Percentiles rank a stretch among this genome's conserved stretches.
Conservation (phyloP, 805 yeast species). For the Debaryomyces prosopidis region DNA sequence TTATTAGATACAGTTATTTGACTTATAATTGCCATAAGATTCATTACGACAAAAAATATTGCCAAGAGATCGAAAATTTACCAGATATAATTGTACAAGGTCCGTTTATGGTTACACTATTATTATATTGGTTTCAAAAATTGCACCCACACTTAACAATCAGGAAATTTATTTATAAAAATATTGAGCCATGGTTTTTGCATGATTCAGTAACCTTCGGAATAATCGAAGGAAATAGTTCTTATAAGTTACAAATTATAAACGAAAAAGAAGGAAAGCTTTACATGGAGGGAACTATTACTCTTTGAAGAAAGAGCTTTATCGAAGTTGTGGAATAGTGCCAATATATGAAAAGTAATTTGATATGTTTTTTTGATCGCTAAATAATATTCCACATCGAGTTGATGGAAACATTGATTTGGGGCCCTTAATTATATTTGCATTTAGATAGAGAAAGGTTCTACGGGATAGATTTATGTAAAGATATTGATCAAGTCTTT, state of each 20-base stretch:
- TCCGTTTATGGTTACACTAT: constrained; percentile 67
- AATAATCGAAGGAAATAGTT: constrained; percentile 7
- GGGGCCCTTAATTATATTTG: too few relatives aligned
- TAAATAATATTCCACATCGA: too few relatives aligned
- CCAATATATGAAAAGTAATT: too few relatives aligned
- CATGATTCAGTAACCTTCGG: constrained; percentile 27
- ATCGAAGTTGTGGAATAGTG: too few relatives aligned
- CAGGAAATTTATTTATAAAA: constrained; percentile 46
- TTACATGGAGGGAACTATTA: constrained; percentile 6
- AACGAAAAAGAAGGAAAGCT: neutral
- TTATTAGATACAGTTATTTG: constrained; percentile 68
- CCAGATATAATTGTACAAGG: constrained; percentile 74
- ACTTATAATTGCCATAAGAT: constrained; percentile 84
- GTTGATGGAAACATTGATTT: too few relatives aligned
- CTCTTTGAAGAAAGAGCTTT: too few relatives aligned
- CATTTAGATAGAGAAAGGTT: too few relatives aligned
- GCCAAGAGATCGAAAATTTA: constrained; percentile 56
- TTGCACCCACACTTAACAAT: constrained; percentile 17
- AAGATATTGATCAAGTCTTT: too few relatives aligned
- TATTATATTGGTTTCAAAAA: constrained; percentile 51
- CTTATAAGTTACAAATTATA: constrained; percentile 25
- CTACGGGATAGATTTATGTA: too few relatives aligned
- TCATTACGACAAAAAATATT: constrained; percentile 67
- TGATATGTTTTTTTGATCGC: too few relatives aligned
- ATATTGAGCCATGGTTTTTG: constrained; percentile 50